Conservation (phyloP, 2,329 filamentous ascomycete genomes). For the Fusarium brevicatenulatum region DNA sequence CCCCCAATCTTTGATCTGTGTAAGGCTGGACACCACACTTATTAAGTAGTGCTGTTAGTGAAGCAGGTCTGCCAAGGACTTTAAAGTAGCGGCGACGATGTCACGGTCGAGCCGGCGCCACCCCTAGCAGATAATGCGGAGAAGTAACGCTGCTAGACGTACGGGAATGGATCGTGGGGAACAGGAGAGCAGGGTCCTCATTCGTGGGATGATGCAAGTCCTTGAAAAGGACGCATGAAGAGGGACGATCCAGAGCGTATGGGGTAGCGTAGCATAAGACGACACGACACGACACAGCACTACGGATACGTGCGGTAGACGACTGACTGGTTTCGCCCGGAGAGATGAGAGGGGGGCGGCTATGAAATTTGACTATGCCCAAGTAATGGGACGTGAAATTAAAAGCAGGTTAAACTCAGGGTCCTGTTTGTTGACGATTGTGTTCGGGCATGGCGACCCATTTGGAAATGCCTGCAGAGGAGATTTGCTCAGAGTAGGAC, state of each 20-base stretch:
- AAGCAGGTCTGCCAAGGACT: conserved; percentile 27
- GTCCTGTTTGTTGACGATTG: conserved; percentile 17
- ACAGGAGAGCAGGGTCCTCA: conserved; percentile 15
- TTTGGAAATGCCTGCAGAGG: conserved; percentile 26
- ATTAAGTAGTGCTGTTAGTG: conserved; percentile 33
- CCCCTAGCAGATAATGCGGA: conserved; percentile 31
- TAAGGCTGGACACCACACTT: conserved; percentile 33
- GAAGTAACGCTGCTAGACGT: conserved; percentile 23
- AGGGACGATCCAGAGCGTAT: conserved; percentile 29
- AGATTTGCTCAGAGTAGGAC: not conserved
- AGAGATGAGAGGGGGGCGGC: conserved; percentile 25
- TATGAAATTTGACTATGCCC: conserved; percentile 8
- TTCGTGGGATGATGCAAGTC: conserved; percentile 38
- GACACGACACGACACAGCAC: not conserved
- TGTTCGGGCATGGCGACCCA: conserved; percentile 21
- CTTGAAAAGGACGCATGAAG: conserved; percentile 32
- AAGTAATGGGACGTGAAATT: conserved; percentile 19
- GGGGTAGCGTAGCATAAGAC: conserved; percentile 26
- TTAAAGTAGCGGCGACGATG: conserved; percentile 24
- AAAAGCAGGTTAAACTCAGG: conserved; percentile 31
- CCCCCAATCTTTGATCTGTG: conserved; percentile 27
- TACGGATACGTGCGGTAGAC: conserved; percentile 1
- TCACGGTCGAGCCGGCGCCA: conserved; percentile 17
- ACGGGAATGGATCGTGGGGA: conserved; percentile 35
- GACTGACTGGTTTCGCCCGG: conserved; percentile 1